phyloP scores from a whole-genome alignment of 331 rosid species.

The Dryas integrifolia region DNA sequence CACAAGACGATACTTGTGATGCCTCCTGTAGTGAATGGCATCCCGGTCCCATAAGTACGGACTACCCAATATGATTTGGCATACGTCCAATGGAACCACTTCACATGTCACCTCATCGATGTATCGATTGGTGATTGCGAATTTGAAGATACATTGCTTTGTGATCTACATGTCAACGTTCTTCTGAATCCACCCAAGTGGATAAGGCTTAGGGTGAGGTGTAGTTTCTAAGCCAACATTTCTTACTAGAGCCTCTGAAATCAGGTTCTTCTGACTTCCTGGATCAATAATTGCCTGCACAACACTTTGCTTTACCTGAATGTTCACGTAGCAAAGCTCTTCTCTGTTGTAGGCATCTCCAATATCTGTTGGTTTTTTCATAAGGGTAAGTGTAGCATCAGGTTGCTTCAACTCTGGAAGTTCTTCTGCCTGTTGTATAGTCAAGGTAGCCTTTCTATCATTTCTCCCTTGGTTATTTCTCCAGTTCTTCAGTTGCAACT shows the following conservation, averaged over 20 bases:
- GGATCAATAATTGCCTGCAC: background rate
- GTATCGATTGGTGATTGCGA: background rate
- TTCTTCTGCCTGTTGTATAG: no score
- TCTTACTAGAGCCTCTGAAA: background rate
- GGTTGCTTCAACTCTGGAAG: no score
- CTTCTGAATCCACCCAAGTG: background rate
- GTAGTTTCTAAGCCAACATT: background rate
- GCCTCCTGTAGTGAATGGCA: background rate
- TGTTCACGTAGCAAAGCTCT: no score
- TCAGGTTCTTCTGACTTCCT: background rate
- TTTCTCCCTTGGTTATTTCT: no score
- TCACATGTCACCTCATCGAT: background rate
- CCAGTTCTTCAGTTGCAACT: no score
- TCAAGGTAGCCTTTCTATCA: no score
- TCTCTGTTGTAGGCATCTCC: no score
- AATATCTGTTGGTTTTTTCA: no score
- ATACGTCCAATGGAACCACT: background rate
- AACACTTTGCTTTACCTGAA: background rate
- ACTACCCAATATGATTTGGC: background rate
- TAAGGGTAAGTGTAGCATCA: no score
- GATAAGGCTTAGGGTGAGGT: background rate
- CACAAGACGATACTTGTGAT: background rate
- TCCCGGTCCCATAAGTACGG: background rate
- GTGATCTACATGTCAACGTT: background rate
- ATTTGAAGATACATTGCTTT: conserved; percentile 3